Base-by-base conservation (phyloP, 1,284 basidiomycete genomes). In the Coniophora puteana region DNA sequence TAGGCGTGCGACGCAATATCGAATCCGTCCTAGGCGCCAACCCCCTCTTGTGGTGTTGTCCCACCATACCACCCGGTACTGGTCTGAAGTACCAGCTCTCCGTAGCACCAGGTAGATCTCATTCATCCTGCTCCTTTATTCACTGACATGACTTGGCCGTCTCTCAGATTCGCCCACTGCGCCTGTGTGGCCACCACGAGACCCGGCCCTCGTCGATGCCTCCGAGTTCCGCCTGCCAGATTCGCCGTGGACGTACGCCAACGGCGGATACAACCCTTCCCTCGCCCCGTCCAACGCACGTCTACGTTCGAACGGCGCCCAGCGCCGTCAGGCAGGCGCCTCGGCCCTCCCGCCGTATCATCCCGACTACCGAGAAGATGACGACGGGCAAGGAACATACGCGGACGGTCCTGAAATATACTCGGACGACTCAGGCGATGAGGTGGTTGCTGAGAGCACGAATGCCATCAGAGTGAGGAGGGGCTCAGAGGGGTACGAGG, bases 181-280 rank as follows among this genome's bases (percentile, higher is more conserved):
- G 22, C 14, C 22, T 24, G 40, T 49, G 3, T 84, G 81, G 82
- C 83, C 81, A 11, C 82, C 79, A 7, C 64, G 65, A 32, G 79
- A 84, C 53, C 76, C 77, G 1, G 55, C 63, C 33, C 52, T 59
- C 28, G 57, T 59, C 10, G 55, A 56, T 26, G 54, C 71, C 31
- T 54, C 64, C 45, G 61, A 64, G 25, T 71, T 81, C 49, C 57
- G 57, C 17, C 71, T 82, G 20, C 72, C 77, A 2, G 59, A 69
- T 16, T 80, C 78, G 8, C 86, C 93, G 4, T 95, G 92, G 80
- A 91, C 90, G 6, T 95, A 89, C 55, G 83, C 85, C 47, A 80
- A 83, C 37, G 86, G 74, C 10, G 65, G 71, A 3, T 55, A 90
- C 17, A 93, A 93, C 55, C 90, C 91, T 2, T 54, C 67, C 26